phyloP scores from a whole-genome alignment of 2,329 filamentous ascomycete genomes.

The Lachnellula suecica region DNA sequence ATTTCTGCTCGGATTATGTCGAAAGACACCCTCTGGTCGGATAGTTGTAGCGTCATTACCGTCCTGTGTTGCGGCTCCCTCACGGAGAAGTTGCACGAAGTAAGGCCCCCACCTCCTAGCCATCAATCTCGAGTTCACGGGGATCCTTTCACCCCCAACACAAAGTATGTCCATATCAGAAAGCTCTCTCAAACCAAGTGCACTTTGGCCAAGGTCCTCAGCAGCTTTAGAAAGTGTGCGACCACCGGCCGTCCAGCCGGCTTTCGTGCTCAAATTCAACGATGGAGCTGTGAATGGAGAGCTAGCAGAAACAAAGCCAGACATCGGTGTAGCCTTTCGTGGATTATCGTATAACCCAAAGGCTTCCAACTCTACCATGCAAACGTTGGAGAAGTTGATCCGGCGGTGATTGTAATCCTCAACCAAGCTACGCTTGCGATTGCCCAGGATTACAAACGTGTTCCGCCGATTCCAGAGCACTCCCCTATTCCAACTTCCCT shows the following conservation, averaged over 20 bases:
- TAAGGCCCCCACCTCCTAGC: slow-evolving; percentile 91
- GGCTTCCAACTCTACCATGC: slow-evolving; percentile 93
- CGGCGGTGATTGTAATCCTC: slow-evolving; percentile 98
- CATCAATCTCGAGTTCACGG: slow-evolving; percentile 88
- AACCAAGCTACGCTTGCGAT: slow-evolving; percentile 88
- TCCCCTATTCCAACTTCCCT: slow-evolving; percentile 96
- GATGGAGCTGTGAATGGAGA: slow-evolving; percentile 60
- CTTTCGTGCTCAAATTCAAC: slow-evolving; percentile 43
- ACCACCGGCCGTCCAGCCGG: slow-evolving; percentile 70
- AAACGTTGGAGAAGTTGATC: slow-evolving; percentile 96
- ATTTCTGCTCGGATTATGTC: slow-evolving; percentile 63
- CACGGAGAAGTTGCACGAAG: slow-evolving; percentile 86
- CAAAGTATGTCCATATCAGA: slow-evolving; percentile 97
- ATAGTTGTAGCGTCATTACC: slow-evolving; percentile 75
- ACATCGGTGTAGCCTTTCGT: slow-evolving; percentile 72
- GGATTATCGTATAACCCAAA: slow-evolving; percentile 98
- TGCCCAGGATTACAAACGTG: slow-evolving; percentile 92
- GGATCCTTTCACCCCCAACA: slow-evolving; percentile 85
- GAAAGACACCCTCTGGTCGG: slow-evolving; percentile 56
- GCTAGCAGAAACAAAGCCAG: slow-evolving; percentile 82
- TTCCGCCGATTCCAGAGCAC: slow-evolving; percentile 92
- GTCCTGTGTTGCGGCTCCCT: slow-evolving; percentile 68
- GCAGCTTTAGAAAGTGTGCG: slow-evolving; percentile 74
- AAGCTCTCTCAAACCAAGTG: slow-evolving; percentile 77
- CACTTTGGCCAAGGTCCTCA: slow-evolving; percentile 81